Evolutionary conservation across 2,329 filamentous ascomycete genomes (phyloP).

Genomic region (Ceratocystis lukuohia): DNA sequence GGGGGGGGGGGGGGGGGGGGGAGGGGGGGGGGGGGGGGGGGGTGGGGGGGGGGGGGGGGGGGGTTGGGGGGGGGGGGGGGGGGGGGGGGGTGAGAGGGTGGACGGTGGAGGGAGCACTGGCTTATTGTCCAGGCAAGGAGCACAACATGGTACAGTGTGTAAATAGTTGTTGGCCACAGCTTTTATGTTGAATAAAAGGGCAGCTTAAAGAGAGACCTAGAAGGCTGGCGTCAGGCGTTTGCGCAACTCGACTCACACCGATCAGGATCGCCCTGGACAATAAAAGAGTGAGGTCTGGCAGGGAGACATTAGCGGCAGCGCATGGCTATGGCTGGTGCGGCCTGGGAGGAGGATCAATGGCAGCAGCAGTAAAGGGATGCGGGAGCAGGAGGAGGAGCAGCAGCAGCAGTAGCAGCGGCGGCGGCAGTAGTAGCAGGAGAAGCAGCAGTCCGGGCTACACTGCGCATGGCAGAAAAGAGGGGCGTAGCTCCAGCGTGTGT

Average conservation of each 20-base stretch:
- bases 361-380: not conserved
- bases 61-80: not conserved
- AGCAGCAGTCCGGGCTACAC: not conserved
- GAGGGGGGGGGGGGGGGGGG: too few relatives aligned
- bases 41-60: too few relatives aligned
- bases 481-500: too few relatives aligned
- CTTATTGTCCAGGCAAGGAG: not conserved
- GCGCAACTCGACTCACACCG: not conserved
- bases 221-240: slow-evolving; percentile 7
- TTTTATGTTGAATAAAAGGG: slow-evolving; percentile 1
- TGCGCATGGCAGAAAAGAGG: not conserved
- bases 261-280: not conserved
- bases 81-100: too few relatives aligned
- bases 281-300: not conserved
- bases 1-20: too few relatives aligned
- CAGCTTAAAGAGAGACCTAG: slow-evolving; percentile 3
- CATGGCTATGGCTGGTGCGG: not conserved
- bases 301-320: not conserved
- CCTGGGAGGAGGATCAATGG: not conserved
- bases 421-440: not conserved
- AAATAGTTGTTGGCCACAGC: not conserved
- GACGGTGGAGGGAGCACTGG: not conserved
- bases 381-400: not conserved
- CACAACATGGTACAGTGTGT: slow-evolving; percentile 3
- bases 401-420: not conserved